Conservation (phyloP, 176 grass and related monocot genomes). For the Panicum miliaceum region DNA sequence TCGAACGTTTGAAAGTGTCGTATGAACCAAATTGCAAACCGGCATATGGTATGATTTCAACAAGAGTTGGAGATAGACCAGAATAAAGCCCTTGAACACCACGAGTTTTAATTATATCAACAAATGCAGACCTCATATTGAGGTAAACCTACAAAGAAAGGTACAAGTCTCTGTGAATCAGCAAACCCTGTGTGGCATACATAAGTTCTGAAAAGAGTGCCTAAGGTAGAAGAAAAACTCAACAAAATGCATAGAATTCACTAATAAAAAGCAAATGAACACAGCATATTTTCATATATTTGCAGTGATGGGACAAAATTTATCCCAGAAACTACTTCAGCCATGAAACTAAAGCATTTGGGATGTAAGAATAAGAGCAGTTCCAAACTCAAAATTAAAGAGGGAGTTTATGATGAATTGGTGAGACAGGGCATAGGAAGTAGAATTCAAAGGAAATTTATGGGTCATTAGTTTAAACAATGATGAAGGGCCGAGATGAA, state of each 20-base stretch:
- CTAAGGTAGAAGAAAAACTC: conserved; percentile 1
- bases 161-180: conserved; percentile 19
- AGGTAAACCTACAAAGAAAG: conserved; percentile 76
- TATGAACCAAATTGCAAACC: conserved; percentile 96
- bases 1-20: conserved; percentile 90
- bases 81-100: conserved; percentile 88
- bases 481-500: not conserved
- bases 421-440: not conserved
- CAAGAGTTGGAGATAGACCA: conserved; percentile 77
- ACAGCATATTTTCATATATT: not conserved
- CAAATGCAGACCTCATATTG: conserved; percentile 83
- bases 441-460: not conserved
- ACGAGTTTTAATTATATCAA: conserved; percentile 74
- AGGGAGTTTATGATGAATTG: not conserved
- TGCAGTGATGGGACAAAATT: not conserved
- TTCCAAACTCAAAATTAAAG: conserved; percentile 25
- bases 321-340: not conserved
- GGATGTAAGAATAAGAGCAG: not conserved
- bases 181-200: conserved; percentile 3
- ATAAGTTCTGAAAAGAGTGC: not conserved
- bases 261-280: not conserved
- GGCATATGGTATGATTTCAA: conserved; percentile 98
- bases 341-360: not conserved
- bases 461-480: not conserved
- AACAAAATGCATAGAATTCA: conserved; percentile 23